Evolutionary conservation across 805 yeast species (phyloP).

Genomic region (Jamesozyma hellenica): DNA sequence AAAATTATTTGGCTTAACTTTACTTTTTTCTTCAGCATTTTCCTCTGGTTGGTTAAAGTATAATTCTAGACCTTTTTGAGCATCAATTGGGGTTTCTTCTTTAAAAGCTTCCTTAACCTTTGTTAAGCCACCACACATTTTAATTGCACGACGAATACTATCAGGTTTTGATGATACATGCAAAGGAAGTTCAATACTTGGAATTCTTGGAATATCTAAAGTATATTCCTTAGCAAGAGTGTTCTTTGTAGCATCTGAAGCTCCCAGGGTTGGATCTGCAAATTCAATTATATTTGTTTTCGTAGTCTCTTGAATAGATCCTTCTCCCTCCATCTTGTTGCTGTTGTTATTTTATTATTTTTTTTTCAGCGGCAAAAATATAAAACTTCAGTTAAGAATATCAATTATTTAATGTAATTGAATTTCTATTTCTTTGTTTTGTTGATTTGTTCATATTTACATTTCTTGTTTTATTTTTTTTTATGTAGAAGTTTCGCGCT

Average conservation of each 20-base stretch:
- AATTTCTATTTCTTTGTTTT: too few relatives aligned
- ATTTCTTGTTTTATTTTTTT: too few relatives aligned
- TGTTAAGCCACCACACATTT: conserved; percentile 56
- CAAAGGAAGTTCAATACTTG: conserved; percentile 72
- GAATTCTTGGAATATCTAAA: conserved; percentile 62
- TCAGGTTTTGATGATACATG: conserved; percentile 37
- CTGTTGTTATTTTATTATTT: too few relatives aligned
- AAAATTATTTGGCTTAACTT: conserved; percentile 6
- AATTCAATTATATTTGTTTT: background rate
- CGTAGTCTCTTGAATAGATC: background rate
- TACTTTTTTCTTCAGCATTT: conserved; percentile 30
- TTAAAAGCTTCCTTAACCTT: conserved; percentile 28
- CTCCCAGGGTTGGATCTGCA: background rate
- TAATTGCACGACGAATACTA: conserved; percentile 51
- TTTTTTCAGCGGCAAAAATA: too few relatives aligned
- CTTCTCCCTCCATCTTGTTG: too few relatives aligned
- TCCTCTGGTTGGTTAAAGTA: conserved; percentile 30
- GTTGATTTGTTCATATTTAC: too few relatives aligned
- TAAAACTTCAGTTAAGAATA: too few relatives aligned
- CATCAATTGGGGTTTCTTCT: conserved; percentile 19
- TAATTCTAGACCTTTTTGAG: conserved; percentile 22
- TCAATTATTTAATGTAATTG: too few relatives aligned
- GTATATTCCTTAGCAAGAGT: conserved; percentile 43
- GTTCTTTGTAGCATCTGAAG: background rate
- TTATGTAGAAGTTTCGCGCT: too few relatives aligned